phyloP scores from a whole-genome alignment of 495 filamentous ascomycete species.

The Penicillium paradoxum region DNA sequence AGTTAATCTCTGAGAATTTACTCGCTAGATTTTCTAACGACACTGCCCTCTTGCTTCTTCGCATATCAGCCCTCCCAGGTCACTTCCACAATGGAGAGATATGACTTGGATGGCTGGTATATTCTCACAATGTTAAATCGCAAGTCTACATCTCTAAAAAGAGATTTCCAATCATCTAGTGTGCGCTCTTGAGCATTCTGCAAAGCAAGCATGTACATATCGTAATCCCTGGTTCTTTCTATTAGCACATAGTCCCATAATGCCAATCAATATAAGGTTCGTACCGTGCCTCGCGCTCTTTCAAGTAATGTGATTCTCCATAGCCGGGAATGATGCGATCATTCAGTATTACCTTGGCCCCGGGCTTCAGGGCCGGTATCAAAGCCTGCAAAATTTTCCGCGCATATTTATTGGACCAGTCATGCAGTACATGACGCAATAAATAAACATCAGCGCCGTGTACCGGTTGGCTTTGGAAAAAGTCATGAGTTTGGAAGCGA shows the following conservation, averaged over 20 bases:
- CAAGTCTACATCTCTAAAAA: slow-evolving; percentile 27
- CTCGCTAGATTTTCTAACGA: not conserved
- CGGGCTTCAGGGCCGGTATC: slow-evolving; percentile 52
- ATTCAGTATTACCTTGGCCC: slow-evolving; percentile 42
- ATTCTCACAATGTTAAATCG: slow-evolving; percentile 18
- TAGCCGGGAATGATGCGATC: slow-evolving; percentile 38
- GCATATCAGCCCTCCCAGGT: slow-evolving; percentile 8
- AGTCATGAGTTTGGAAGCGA: slow-evolving; percentile 46
- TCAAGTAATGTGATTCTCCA: slow-evolving; percentile 9
- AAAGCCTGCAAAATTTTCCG: slow-evolving; percentile 48
- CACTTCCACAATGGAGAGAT: slow-evolving; percentile 20
- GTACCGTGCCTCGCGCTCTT: slow-evolving; percentile 16
- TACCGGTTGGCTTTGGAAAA: slow-evolving; percentile 50
- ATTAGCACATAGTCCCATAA: not conserved
- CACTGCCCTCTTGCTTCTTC: not conserved
- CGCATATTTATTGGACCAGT: slow-evolving; percentile 54
- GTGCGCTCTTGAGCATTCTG: slow-evolving; percentile 34
- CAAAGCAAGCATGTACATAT: slow-evolving; percentile 33
- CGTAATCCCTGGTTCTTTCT: slow-evolving; percentile 20
- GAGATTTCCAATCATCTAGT: slow-evolving; percentile 22
- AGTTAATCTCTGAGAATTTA: too few relatives aligned
- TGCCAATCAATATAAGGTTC: not conserved
- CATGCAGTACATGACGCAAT: slow-evolving; percentile 56
- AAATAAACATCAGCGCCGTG: slow-evolving; percentile 44
- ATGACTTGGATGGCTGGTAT: slow-evolving; percentile 14